These are phyloP conservation scores for Hericium erinaceus DNA, from an alignment of 768 basidiomycete genomes.

Conservation along the genomic window DNA sequence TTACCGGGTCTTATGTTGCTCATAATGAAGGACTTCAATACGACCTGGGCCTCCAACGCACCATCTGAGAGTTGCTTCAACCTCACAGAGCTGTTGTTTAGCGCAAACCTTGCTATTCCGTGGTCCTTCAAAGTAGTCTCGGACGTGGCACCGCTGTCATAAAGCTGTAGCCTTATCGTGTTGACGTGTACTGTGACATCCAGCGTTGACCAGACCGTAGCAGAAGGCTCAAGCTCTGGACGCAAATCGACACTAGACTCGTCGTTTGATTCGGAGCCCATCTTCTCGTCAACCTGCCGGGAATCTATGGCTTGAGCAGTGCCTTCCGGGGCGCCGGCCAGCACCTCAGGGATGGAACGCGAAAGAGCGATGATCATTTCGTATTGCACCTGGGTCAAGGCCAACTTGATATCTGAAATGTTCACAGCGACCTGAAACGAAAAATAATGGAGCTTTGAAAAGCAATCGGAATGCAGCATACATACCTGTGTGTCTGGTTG, in stretches of 20 bases:
- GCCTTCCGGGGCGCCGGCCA: conserved; percentile 40
- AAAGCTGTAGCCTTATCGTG: conserved; percentile 77
- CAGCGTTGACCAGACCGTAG: conserved; percentile 49
- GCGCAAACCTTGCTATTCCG: conserved; percentile 78
- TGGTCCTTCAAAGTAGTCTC: conserved; percentile 56
- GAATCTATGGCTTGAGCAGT: conserved; percentile 19
- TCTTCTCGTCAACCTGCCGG: conserved; percentile 5
- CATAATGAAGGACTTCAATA: conserved; percentile 88
- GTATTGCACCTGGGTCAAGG: conserved; percentile 82
- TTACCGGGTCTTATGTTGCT: conserved; percentile 76
- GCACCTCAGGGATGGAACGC: conserved; percentile 58
- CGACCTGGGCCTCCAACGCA: conserved; percentile 77
- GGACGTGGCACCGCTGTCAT: conserved; percentile 54
- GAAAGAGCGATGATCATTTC: conserved; percentile 54
- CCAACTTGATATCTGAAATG: conserved; percentile 77
- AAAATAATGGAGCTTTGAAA: background rate
- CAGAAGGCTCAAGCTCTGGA: conserved; percentile 44
- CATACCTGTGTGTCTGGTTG: conserved; percentile 71
- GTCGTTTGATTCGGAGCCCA: conserved; percentile 10
- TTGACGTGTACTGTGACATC: conserved; percentile 67
- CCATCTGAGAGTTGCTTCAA: conserved; percentile 78
- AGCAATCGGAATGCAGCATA: background rate
- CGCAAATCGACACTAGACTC: conserved; percentile 29
- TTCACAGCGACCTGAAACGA: conserved; percentile 49
- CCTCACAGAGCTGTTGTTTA: conserved; percentile 71